These are phyloP conservation scores for Eleusine indica DNA, from an alignment of 176 grass and related monocot species.

Conservation along the genomic window DNA sequence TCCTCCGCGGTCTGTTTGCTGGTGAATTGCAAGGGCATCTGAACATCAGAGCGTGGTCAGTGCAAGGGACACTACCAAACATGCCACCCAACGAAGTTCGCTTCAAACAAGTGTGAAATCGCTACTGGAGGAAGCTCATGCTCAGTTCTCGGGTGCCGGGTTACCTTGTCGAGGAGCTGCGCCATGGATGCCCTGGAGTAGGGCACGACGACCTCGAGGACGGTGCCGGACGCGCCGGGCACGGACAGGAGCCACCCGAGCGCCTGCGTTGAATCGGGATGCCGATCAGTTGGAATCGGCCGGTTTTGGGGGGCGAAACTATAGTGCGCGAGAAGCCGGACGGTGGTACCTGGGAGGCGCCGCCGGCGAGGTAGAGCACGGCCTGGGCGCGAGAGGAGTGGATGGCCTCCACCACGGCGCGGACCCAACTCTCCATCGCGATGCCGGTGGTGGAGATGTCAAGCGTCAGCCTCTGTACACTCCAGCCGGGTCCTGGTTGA, in stretches of 20 bases:
- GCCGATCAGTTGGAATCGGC: slow-evolving; percentile 15
- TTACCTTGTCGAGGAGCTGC: slow-evolving; percentile 87
- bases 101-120: not conserved
- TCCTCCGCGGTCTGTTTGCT: slow-evolving; percentile 82
- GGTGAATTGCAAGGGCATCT: slow-evolving; percentile 82
- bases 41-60: slow-evolving; percentile 30
- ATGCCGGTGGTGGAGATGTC: not conserved
- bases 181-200: slow-evolving; percentile 82
- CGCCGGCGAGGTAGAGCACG: slow-evolving; percentile 94
- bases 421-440: slow-evolving; percentile 74
- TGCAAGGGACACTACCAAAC: not conserved
- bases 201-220: slow-evolving; percentile 92
- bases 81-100: not conserved
- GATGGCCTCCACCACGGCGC: slow-evolving; percentile 68
- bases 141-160: not conserved
- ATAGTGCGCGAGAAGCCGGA: not conserved
- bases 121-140: not conserved
- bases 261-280: slow-evolving; percentile 47
- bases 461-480: no score
- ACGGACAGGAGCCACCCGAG: slow-evolving; percentile 88
- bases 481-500: no score
- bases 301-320: not conserved
- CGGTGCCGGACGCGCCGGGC: slow-evolving; percentile 69
- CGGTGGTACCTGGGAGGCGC: slow-evolving; percentile 72
- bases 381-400: slow-evolving; percentile 67